Base-by-base conservation (phyloP, 1,284 basidiomycete species). In the Tilletia caries region DNA sequence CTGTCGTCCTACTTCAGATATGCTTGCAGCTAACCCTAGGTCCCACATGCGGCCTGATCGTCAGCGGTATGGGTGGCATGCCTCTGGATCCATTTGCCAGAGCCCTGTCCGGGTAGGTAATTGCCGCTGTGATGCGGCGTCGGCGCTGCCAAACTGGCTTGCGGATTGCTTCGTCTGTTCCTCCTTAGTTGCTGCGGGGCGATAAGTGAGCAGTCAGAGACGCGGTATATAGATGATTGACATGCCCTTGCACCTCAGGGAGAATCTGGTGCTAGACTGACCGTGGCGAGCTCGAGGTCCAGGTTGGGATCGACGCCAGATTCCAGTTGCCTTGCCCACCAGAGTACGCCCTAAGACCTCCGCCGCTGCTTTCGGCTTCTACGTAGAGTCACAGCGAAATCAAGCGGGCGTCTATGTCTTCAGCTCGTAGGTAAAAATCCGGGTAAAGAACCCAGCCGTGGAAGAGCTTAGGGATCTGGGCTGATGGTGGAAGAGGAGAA, bases 231-330 rank as follows among this genome's bases (percentile, higher is more conserved):
- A 34, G n/a, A 20, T 44, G 25, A 46, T n/a, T n/a, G 27, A 23
- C 20, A 23, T n/a, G 41, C 34, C 54, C 25, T 32, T 15, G 46
- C n/a, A n/a, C n/a, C n/a, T n/a, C n/a, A n/a, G n/a, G n/a, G n/a
- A n/a, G n/a, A n/a, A n/a, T n/a, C n/a, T n/a, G n/a, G n/a, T n/a
- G 73, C 32, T 6, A 43, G 2, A 82, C 85, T 69, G 70, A 93
- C 94, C 94, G 98, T 95, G 2, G 96, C 96, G 68, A 98, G 87
- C 82, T 98, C 95, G 0, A 95, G 96, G 84, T 98, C 95, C 76
- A 96, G 87, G 80, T 89, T 92, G 1, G 95, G 94, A 83, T 98
- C 95, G 20, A 98, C 90, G 62, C 92, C 93, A 77, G 93, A 93
- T 77, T 93, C 92, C 78, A 80, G 34, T 70, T 68, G 65, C 71